These are phyloP conservation scores for Penicillium sp. DNA, from an alignment of 2,329 filamentous ascomycete species.

Conservation along the genomic window DNA sequence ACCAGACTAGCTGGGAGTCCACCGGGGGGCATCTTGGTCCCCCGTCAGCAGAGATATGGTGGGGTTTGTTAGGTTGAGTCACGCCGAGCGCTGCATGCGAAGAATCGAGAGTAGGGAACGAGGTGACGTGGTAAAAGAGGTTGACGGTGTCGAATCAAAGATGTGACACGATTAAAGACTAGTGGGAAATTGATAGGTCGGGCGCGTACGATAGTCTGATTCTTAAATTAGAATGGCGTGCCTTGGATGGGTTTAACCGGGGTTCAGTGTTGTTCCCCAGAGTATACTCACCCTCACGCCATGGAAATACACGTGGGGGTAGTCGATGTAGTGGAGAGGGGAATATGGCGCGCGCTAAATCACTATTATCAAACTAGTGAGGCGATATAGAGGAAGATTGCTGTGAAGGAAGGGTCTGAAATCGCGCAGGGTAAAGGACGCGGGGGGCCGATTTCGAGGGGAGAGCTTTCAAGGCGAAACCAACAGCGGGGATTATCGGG, in stretches of 20 bases:
- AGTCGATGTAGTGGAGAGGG: neutral
- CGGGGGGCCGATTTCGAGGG: slow-evolving; percentile 15
- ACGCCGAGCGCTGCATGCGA: slow-evolving; percentile 20
- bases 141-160: neutral
- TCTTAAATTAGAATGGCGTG: slow-evolving; percentile 7
- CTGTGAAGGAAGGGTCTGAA: slow-evolving; percentile 2
- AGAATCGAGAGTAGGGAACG: neutral
- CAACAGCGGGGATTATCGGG: slow-evolving; percentile 6
- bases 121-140: neutral
- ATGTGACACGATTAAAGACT: neutral
- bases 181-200: neutral
- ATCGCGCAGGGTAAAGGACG: slow-evolving; percentile 17
- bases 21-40: slow-evolving; percentile 43
- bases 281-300: slow-evolving; percentile 22
- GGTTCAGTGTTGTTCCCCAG: neutral
- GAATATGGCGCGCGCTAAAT: neutral
- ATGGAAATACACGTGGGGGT: slow-evolving; percentile 17
- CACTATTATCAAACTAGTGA: neutral
- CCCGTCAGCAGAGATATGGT: slow-evolving; percentile 18
- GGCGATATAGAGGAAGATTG: neutral
- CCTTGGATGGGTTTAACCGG: neutral
- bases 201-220: slow-evolving; percentile 6
- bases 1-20: slow-evolving; percentile 45
- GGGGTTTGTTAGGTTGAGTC: slow-evolving; percentile 9
- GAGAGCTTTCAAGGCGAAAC: slow-evolving; percentile 13